A percentile compares a stretch with the other conserved stretches of the same genome.
Evolutionary conservation across 2,329 filamentous ascomycete species (phyloP).

Genomic region (Corinectria fuckeliana): DNA sequence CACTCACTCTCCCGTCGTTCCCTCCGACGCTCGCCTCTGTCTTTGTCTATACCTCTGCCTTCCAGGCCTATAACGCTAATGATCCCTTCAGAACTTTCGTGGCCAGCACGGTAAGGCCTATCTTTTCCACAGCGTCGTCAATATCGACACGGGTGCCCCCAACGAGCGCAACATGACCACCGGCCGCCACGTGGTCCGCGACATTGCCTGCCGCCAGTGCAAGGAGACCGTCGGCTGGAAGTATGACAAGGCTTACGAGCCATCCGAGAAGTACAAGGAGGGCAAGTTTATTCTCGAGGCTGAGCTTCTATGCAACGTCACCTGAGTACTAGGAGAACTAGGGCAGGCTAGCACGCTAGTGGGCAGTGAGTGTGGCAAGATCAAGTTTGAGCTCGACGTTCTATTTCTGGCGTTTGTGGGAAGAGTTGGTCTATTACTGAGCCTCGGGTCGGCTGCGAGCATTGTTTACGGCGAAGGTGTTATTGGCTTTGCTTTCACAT

Average conservation of each 20-base stretch:
- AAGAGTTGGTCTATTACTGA: constrained; percentile 15
- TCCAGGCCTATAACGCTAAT: constrained; percentile 7
- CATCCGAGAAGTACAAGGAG: constrained; percentile 96
- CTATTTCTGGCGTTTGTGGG: constrained; percentile 25
- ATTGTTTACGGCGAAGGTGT: constrained; percentile 23
- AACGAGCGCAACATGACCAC: constrained; percentile 98
- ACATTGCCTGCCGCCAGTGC: constrained; percentile 91
- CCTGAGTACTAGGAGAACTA: constrained; percentile 43
- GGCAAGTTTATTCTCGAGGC: constrained; percentile 97
- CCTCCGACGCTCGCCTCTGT: not conserved
- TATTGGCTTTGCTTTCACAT: constrained; percentile 1
- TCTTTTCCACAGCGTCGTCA: constrained; percentile 94
- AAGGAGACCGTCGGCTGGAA: constrained; percentile 96
- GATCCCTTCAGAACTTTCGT: constrained; percentile 80
- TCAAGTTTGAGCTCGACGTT: not conserved
- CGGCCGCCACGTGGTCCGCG: constrained; percentile 89
- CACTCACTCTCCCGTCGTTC: not conserved
- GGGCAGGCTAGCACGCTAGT: not conserved
- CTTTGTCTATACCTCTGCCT: not conserved
- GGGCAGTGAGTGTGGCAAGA: not conserved
- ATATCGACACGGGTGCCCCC: constrained; percentile 82
- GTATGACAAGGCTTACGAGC: constrained; percentile 96
- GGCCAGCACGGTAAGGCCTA: constrained; percentile 98
- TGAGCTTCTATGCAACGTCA: constrained; percentile 84
- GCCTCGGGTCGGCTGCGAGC: constrained; percentile 7